A percentile compares a stretch with the other conserved stretches of the same genome.
phyloP scores from a whole-genome alignment of 139 green algal genomes.

The Parachlorella kessleri region DNA sequence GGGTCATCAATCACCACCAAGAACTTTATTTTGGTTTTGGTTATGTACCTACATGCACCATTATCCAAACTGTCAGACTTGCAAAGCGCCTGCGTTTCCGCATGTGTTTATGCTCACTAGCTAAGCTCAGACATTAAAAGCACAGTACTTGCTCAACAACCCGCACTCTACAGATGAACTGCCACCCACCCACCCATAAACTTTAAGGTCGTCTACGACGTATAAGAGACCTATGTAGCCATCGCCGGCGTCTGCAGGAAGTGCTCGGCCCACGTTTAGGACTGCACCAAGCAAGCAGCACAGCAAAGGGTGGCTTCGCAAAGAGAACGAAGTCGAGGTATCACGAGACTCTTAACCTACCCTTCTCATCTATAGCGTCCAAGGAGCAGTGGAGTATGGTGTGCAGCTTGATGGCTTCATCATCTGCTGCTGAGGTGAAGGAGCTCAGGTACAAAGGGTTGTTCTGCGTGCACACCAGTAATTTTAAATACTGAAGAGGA shows the following conservation, averaged over 20 bases:
- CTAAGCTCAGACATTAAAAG: too few relatives aligned
- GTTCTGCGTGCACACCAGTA: slow-evolving; percentile 67
- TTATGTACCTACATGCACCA: not conserved
- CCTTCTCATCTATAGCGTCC: slow-evolving; percentile 86
- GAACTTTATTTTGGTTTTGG: slow-evolving; percentile 67
- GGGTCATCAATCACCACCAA: slow-evolving; percentile 71
- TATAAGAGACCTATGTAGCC: slow-evolving; percentile 84
- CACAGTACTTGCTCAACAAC: too few relatives aligned
- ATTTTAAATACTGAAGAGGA: too few relatives aligned
- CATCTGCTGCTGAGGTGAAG: slow-evolving; percentile 43
- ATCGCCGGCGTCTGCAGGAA: slow-evolving; percentile 56
- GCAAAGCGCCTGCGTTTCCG: too few relatives aligned
- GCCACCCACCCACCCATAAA: slow-evolving; percentile 74
- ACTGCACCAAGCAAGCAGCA: too few relatives aligned
- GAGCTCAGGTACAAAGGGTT: slow-evolving; percentile 80
- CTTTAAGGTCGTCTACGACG: slow-evolving; percentile 79
- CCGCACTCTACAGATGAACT: too few relatives aligned
- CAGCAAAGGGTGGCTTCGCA: too few relatives aligned
- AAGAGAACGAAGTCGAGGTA: too few relatives aligned
- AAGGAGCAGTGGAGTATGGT: slow-evolving; percentile 86
- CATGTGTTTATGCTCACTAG: too few relatives aligned
- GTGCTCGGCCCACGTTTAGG: too few relatives aligned
- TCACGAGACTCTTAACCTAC: too few relatives aligned
- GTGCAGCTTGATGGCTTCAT: slow-evolving; percentile 80
- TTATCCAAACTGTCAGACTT: too few relatives aligned